A percentile compares a stretch with the other conserved stretches of the same genome.
phyloP scores from a whole-genome alignment of 164 flowering plant species.

The Paratinospora sagittata region DNA sequence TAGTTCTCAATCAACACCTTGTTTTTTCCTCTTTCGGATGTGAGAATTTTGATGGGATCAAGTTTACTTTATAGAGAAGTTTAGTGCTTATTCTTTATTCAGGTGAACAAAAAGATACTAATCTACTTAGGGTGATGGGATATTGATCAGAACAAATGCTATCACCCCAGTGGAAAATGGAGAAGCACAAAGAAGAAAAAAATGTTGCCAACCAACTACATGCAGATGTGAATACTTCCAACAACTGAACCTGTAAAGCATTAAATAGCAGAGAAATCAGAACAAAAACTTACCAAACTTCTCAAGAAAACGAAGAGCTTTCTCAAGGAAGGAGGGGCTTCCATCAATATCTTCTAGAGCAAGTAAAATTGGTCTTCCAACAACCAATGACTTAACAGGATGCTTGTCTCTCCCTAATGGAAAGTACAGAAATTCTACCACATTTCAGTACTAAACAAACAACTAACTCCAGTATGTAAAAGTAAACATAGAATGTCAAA shows the following conservation, averaged over 20 bases:
- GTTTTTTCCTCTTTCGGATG: too few relatives aligned
- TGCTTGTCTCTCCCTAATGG: slow-evolving; percentile 88
- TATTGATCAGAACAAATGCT: too few relatives aligned
- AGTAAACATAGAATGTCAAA: background rate
- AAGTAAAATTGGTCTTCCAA: slow-evolving; percentile 96
- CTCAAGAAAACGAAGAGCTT: slow-evolving; percentile 94
- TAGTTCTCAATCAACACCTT: too few relatives aligned
- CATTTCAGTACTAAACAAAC: background rate
- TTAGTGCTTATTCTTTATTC: too few relatives aligned
- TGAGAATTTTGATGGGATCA: too few relatives aligned
- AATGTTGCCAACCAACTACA: too few relatives aligned
- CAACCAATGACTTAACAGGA: slow-evolving; percentile 87
- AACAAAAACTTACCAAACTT: slow-evolving; percentile 55
- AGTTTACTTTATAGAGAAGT: too few relatives aligned
- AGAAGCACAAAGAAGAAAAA: too few relatives aligned
- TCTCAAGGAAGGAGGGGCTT: slow-evolving; percentile 94
- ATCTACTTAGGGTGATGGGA: too few relatives aligned
- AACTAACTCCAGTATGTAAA: background rate
- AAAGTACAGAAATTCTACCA: slow-evolving; percentile 1
- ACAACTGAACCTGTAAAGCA: background rate
- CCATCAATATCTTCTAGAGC: slow-evolving; percentile 99
- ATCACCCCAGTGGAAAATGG: too few relatives aligned
- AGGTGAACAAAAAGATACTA: too few relatives aligned
- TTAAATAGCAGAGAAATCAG: background rate
- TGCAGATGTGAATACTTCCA: too few relatives aligned